phyloP scores from a whole-genome alignment of 1,284 basidiomycete genomes.

The Puccinia hordei region DNA sequence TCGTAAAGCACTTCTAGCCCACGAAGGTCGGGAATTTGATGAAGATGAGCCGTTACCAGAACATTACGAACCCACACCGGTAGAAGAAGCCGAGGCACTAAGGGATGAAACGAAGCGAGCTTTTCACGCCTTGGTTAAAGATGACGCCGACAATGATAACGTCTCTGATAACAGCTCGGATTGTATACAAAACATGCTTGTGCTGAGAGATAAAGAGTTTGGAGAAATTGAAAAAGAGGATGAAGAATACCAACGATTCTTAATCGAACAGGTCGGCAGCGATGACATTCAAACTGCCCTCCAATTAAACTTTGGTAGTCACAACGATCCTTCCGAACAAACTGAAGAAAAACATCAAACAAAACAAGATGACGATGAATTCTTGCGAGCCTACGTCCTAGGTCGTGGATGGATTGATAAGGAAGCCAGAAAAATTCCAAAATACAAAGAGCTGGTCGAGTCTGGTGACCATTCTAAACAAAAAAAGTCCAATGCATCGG shows the following conservation, averaged over 20 bases:
- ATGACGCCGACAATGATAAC: constrained; percentile 57
- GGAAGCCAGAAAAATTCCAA: constrained; percentile 56
- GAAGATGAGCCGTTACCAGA: constrained; percentile 38
- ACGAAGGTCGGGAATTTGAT: constrained; percentile 51
- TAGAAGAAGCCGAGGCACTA: constrained; percentile 74
- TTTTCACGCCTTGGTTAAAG: constrained; percentile 67
- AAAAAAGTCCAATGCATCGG: constrained; percentile 67
- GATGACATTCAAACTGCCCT: constrained; percentile 64
- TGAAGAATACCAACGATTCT: constrained; percentile 76
- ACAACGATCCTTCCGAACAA: not conserved
- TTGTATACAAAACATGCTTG: constrained; percentile 63
- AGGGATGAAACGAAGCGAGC: constrained; percentile 81
- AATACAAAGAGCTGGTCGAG: constrained; percentile 56
- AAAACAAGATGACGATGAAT: constrained; percentile 62
- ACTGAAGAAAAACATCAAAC: constrained; percentile 39
- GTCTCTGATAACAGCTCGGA: constrained; percentile 64
- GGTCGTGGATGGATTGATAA: constrained; percentile 90
- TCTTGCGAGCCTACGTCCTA: constrained; percentile 77
- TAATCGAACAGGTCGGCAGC: constrained; percentile 78
- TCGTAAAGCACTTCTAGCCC: constrained; percentile 60
- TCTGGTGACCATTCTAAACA: constrained; percentile 55
- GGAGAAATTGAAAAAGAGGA: constrained; percentile 75
- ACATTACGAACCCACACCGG: constrained; percentile 66
- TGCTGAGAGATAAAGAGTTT: constrained; percentile 73
- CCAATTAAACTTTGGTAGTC: constrained; percentile 8